Base-by-base conservation (phyloP, 331 rosid species). In the Malus hybrid region DNA sequence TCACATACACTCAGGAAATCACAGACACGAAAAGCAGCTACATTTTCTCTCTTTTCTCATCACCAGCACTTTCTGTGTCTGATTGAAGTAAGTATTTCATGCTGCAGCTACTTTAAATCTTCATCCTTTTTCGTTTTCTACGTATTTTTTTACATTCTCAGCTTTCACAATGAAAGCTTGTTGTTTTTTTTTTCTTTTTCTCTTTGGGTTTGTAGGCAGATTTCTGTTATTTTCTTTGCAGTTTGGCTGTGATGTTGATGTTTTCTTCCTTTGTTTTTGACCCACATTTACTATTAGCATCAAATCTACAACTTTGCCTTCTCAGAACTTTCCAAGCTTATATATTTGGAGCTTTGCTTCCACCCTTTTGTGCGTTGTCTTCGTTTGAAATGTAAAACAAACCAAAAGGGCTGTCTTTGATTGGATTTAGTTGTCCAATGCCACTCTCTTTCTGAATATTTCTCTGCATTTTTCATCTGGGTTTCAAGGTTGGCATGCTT, bases 21-120 rank as follows among this genome's bases (percentile, higher is more conserved):
- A 19, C 29, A 9, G 14, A 19, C 28, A 2, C 12, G 63, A 57
- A n/a, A 57, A 20, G 10, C 28, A 16, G 4, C 63, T 2, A 34
- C 77, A 46, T 15, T 67, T 44, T 61, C 67, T 63, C 34, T 61
- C 50, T 14, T 56, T 34, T 64, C 29, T 79, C 82, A 65, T 29
- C 75, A 44, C 54, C 73, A 28, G 5, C 56, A 32, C 73, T 75
- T 66, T 33, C 52, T 63, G 62, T 65, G 76, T 39, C 52, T 67
- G 69, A 72, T 67, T 52, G 57, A 24, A 71, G 76, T 77, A 34
- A 48, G 73, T 63, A 6, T 65, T 56, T 36, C 44, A 50, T 74
- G 64, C 50, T 71, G 77, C 83, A 81, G 65, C 83, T 81, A 14
- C 86, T 74, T 52, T 68, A 76, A 71, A 70, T 78, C 65, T 66